Evolutionary conservation across 148 eudicot species (phyloP).

Genomic region (Linanthus parryae): DNA sequence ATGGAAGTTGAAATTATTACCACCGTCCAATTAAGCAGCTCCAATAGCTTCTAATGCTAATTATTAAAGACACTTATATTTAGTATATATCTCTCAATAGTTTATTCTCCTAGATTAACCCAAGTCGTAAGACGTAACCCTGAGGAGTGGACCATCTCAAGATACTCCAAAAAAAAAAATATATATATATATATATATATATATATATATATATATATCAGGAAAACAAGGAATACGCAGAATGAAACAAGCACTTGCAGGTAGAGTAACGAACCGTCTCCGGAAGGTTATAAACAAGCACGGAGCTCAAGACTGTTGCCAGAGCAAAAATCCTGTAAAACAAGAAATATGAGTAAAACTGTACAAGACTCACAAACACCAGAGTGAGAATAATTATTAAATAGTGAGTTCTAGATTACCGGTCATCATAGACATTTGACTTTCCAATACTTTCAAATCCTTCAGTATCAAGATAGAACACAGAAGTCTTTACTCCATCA

Average conservation of each 20-base stretch:
- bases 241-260: constrained; percentile 16
- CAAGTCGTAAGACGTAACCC: no score
- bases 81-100: no score
- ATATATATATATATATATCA: no score
- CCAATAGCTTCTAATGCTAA: no score
- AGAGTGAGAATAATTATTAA: constrained; percentile 10
- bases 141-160: no score
- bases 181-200: no score
- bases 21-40: no score
- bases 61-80: no score
- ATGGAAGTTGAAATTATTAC: no score
- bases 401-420: constrained; percentile 39
- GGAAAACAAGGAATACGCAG: no score
- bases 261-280: constrained; percentile 81
- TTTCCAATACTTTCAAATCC: constrained; percentile 99
- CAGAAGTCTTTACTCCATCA: constrained; percentile 76
- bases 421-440: constrained; percentile 95
- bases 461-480: constrained; percentile 93
- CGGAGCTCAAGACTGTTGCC: constrained; percentile 92
- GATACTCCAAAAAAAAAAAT: no score
- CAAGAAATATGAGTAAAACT: constrained; percentile 12
- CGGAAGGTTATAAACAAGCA: constrained; percentile 91
- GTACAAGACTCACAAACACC: constrained; percentile 6
- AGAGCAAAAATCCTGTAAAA: constrained; percentile 84
- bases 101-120: no score